Percentiles rank a stretch among this genome's conserved stretches.
Evolutionary conservation across 202 grass and related monocot genomes (phyloP).

Genomic region (Bolboschoenoplectus hybrid): DNA sequence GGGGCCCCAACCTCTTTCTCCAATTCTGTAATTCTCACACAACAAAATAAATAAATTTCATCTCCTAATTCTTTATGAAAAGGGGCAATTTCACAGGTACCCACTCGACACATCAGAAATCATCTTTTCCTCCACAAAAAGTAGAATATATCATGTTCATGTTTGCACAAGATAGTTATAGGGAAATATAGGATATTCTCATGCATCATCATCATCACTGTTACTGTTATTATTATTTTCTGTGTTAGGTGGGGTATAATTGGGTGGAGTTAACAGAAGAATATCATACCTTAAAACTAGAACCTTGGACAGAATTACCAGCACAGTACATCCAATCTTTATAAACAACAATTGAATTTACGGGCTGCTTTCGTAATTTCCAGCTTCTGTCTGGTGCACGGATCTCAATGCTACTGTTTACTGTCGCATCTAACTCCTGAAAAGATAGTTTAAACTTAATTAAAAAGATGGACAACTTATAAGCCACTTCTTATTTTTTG

Average conservation of each 20-base stretch:
- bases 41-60: conserved; percentile 29
- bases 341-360: conserved; percentile 73
- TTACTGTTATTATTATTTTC: not conserved
- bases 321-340: conserved; percentile 96
- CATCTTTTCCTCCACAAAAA: not conserved
- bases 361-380: conserved; percentile 64
- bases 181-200: not conserved
- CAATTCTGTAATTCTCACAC: conserved; percentile 61
- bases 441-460: conserved; percentile 10
- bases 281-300: conserved; percentile 73
- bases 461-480: not conserved
- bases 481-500: not conserved
- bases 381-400: conserved; percentile 60
- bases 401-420: conserved; percentile 66
- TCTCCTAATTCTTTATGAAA: conserved; percentile 4
- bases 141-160: not conserved
- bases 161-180: not conserved
- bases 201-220: not conserved
- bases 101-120: not conserved
- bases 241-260: not conserved
- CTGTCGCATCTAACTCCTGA: conserved; percentile 76
- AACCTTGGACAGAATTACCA: conserved; percentile 77
- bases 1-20: conserved; percentile 59
- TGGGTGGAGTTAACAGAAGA: conserved; percentile 6
- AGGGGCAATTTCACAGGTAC: not conserved